phyloP scores from a whole-genome alignment of 1,139 yeast species.

The Pichia sp. region DNA sequence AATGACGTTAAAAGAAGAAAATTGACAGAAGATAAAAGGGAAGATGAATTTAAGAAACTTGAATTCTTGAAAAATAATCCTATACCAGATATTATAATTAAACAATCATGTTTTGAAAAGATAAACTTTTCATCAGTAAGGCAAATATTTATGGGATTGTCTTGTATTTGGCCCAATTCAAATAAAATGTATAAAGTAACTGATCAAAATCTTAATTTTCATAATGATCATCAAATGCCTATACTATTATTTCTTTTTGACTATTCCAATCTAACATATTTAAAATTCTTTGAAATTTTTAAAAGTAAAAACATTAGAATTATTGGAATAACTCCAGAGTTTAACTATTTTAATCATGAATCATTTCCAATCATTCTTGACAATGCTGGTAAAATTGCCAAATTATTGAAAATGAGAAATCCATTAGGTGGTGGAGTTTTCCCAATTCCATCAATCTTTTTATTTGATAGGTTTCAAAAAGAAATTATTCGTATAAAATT shows the following conservation, averaged over 20 bases:
- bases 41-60: neutral
- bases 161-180: slow-evolving; percentile 12
- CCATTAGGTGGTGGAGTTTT: slow-evolving; percentile 50
- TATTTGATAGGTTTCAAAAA: slow-evolving; percentile 30
- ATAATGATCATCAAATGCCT: neutral
- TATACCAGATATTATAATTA: slow-evolving; percentile 16
- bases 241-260: slow-evolving; percentile 11
- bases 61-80: neutral
- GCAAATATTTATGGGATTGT: neutral
- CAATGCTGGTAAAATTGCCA: slow-evolving; percentile 25
- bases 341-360: slow-evolving; percentile 9
- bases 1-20: neutral
- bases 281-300: slow-evolving; percentile 7
- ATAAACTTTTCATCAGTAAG: too few species aligned
- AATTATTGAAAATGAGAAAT: slow-evolving; percentile 32
- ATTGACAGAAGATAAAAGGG: neutral
- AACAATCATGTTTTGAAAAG: slow-evolving; percentile 18
- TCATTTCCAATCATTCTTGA: slow-evolving; percentile 27
- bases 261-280: slow-evolving; percentile 3
- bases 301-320: slow-evolving; percentile 7
- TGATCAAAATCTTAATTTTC: neutral
- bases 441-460: slow-evolving; percentile 38
- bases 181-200: neutral
- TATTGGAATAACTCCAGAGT: slow-evolving; percentile 23
- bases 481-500: slow-evolving; percentile 21